Base-by-base conservation (phyloP, 1,139 yeast species). In the Debaryomyces psychrophilus region DNA sequence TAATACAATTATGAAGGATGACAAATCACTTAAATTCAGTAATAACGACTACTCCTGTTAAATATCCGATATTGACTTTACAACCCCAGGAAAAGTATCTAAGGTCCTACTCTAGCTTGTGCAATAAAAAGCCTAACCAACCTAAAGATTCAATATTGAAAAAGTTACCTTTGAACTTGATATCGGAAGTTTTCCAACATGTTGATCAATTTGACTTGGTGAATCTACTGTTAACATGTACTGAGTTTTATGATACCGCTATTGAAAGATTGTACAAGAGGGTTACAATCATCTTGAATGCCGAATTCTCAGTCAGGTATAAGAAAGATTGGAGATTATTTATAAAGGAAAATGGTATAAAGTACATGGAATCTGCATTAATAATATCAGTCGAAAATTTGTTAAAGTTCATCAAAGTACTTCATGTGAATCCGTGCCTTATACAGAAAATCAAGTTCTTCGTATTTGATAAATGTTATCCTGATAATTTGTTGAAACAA, bases 161-260 rank as follows among this genome's bases (percentile, higher is more conserved):
- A 5, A 31, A 37, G 28, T 47, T 62, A 8, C 59, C 65, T 11
- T 44, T 37, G 4, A 41, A 44, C 33, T 44, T 61, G 5, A 31
- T 56, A 11, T 34, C 15, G 8, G 49, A 47, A n/a, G 40, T 54
- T 4, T 47, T 62, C n/a, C 49, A 50, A 31, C 44, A 53, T 45
- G 71, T 71, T 9, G 61, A 57, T 45, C 77, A 71, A 43, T 69
- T 53, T 52, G 76, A 70, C 46, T 54, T 71, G 49, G 55, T 61
- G 5, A 60, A 54, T 37, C 45, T 70, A 15, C 60, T 61, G 58
- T 42, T 50, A 17, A 63, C 68, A 2, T 64, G 71, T 46, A 48
- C 57, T 0, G 44, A 49, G 20, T 46, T 71, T 18, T 57, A 68
- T 47, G 50, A 50, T 0, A 25, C 65, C 15, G 70, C 73, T 1